Evolutionary conservation across 1,284 basidiomycete genomes (phyloP).

Genomic region (Peniophora sp.): DNA sequence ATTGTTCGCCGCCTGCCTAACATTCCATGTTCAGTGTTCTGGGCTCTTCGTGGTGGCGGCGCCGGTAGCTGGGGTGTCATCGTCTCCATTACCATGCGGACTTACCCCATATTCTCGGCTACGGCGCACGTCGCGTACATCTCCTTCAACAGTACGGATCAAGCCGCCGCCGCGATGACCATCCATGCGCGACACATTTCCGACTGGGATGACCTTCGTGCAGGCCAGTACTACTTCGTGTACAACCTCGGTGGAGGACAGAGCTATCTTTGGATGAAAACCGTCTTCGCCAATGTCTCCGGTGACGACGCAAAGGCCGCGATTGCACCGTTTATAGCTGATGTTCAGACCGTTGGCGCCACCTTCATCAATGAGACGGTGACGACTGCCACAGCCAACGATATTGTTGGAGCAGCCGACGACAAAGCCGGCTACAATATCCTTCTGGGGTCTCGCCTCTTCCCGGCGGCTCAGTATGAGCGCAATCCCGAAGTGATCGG

Average conservation of each 20-base stretch:
- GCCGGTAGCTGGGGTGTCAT: constrained; percentile 27
- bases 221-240: constrained; percentile 24
- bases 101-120: constrained; percentile 22
- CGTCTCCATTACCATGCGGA: constrained; percentile 21
- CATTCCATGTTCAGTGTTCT: constrained; percentile 20
- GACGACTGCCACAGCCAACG: constrained; percentile 9
- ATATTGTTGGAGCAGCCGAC: constrained; percentile 3
- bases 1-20: not conserved
- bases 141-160: constrained; percentile 3
- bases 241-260: constrained; percentile 4
- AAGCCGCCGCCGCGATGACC: constrained; percentile 8
- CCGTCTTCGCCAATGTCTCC: constrained; percentile 12
- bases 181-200: constrained; percentile 20
- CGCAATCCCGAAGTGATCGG: constrained; percentile 1
- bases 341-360: constrained; percentile 11
- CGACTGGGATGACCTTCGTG: constrained; percentile 20
- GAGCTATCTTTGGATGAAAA: constrained; percentile 5
- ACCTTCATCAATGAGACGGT: constrained; percentile 4
- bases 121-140: constrained; percentile 13
- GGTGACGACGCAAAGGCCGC: constrained; percentile 12
- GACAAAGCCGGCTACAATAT: not conserved
- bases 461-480: constrained; percentile 13
- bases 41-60: constrained; percentile 25
- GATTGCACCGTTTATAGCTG: constrained; percentile 19
- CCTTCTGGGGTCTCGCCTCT: constrained; percentile 16